Base-by-base conservation (phyloP, 768 basidiomycete species). In the Pisolithus albus region DNA sequence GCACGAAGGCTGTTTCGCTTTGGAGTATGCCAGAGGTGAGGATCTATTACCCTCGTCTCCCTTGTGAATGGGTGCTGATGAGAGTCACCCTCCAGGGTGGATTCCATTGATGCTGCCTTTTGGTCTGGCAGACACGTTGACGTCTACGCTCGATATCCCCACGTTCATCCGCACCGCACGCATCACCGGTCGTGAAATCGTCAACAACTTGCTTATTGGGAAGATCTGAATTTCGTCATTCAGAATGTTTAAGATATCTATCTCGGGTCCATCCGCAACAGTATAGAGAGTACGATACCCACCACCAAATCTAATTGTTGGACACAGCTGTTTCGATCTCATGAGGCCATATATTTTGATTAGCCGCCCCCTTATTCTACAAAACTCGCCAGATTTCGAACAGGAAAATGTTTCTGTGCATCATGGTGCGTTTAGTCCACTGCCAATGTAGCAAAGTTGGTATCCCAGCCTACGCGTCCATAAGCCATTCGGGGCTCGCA, bases 91-190 rank as follows among this genome's bases (percentile, higher is more conserved):
- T 46, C 2, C 52, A 96, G 94, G 95, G 21, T 98, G 95, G 93
- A 97, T 99, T 59, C 95, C 96, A 0, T 72, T 85, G 42, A 97
- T 97, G 95, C 65, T 97, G 54, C 93, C 93, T 0, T 97, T 99
- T 60, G 96, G 96, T 0, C 78, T 92, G 51, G 84, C 86, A 26
- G 96, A 99, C 68, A 75, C 74, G 4, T 59, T 98, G 46, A 80
- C 84, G 13, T 97, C 95, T 15, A 97, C 95, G 2, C 80, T 97
- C 18, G 95, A 99, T 70, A 57, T 91, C 52, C 78, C 79, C 15
- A 89, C 93, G 1, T 69, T 96, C 47, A 92, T 84, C 64, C 75
- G 84, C 59, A 97, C 93, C 0, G 71, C 77, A 7, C 71, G 81
- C 28, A 78, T 95, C 54, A 90, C 92, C 0, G 93, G 69, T 5